Evolutionary conservation across 257 asterid species (phyloP).

Genomic region (Parsonsia alboflavescens): DNA sequence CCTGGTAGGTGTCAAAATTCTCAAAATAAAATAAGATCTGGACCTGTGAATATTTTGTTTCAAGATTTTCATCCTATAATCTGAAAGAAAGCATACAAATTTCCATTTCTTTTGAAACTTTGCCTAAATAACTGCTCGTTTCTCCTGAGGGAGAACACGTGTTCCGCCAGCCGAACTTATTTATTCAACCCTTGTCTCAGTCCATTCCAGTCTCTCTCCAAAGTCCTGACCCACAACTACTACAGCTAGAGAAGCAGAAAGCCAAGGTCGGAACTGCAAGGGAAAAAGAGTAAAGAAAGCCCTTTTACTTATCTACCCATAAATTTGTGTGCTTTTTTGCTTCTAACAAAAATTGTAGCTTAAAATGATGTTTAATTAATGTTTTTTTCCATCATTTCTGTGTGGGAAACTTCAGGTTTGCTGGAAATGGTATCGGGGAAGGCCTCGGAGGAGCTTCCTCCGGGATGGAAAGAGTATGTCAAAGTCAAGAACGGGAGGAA

Average conservation of each 20-base stretch:
- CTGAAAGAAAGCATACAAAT: no score
- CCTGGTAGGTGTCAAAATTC: no score
- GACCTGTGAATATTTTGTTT: no score
- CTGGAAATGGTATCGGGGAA: slow-evolving; percentile 41
- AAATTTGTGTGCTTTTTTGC: not conserved
- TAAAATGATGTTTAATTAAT: not conserved
- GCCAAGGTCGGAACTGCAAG: not conserved
- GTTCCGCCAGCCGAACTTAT: not conserved
- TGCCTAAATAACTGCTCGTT: not conserved
- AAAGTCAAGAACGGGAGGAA: slow-evolving; percentile 45
- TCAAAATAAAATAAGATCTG: no score
- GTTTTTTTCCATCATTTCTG: not conserved
- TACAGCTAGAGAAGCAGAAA: not conserved
- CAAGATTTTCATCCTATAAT: no score
- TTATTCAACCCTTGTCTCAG: not conserved
- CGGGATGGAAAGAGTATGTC: slow-evolving; percentile 47
- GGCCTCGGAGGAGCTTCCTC: slow-evolving; percentile 52
- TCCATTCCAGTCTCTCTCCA: not conserved
- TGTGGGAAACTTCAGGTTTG: slow-evolving; percentile 23
- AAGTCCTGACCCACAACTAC: slow-evolving; percentile 5
- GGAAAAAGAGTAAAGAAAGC: not conserved
- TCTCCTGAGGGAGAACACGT: slow-evolving; percentile 8
- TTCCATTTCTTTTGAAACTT: not conserved
- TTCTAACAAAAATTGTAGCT: not conserved
- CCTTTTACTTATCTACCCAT: not conserved